Evolutionary conservation across 257 asterid species (phyloP).

Genomic region (Ocimum tenuiflorum): DNA sequence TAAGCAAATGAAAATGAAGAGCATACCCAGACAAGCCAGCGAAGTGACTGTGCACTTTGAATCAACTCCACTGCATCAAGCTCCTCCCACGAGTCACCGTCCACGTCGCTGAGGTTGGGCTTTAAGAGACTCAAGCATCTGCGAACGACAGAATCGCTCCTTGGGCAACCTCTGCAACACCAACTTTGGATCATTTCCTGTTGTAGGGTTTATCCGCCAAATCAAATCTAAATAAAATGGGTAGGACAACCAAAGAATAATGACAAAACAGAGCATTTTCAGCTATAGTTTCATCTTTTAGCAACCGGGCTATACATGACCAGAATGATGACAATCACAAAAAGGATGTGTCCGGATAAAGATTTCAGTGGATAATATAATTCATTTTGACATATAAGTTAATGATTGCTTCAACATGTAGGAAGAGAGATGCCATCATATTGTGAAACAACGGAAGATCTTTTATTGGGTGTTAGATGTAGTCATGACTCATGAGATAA

Average conservation of each 20-base stretch:
- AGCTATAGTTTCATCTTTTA: background rate
- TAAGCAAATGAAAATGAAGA: background rate
- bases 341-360: background rate
- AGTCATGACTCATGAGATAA: background rate
- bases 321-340: background rate
- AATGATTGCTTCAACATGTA: background rate
- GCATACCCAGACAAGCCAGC: constrained; percentile 96
- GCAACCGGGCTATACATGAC: background rate
- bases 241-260: constrained; percentile 8
- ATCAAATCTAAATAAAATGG: constrained; percentile 39
- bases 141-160: constrained; percentile 62
- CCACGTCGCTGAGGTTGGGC: constrained; percentile 51
- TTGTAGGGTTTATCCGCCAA: constrained; percentile 37
- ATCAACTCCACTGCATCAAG: constrained; percentile 55
- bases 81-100: constrained; percentile 97
- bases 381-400: background rate
- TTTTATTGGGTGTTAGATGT: background rate
- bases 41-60: constrained; percentile 61
- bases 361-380: background rate
- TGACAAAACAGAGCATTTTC: background rate
- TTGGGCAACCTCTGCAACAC: constrained; percentile 89
- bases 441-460: background rate
- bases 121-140: constrained; percentile 57
- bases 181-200: constrained; percentile 54
- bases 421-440: background rate